A percentile compares a stretch with the other conserved stretches of the same genome.
Evolutionary conservation across 305 asterid species (phyloP).

Genomic region (Nicotiana rustica): DNA sequence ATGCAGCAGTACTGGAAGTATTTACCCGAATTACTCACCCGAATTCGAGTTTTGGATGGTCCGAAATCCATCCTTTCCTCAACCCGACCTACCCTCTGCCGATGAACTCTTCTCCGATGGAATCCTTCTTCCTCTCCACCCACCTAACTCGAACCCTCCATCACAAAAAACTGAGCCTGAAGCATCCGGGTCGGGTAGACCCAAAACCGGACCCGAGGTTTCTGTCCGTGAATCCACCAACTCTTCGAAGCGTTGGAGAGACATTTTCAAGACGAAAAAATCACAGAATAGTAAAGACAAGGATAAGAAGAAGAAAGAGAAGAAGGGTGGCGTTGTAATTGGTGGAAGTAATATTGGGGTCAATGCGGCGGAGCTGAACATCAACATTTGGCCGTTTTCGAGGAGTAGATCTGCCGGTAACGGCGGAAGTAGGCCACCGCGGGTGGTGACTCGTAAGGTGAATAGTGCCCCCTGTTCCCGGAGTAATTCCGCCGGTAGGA

Average conservation of each 20-base stretch:
- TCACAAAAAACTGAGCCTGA: conserved; percentile 14
- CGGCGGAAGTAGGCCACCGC: conserved; percentile 67
- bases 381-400: conserved; percentile 84
- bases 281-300: conserved; percentile 42
- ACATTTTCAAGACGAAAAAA: conserved; percentile 61
- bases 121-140: conserved; percentile 77
- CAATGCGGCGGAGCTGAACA: conserved; percentile 74
- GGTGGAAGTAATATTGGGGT: conserved; percentile 40
- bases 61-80: conserved; percentile 64
- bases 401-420: conserved; percentile 93
- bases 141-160: conserved; percentile 31
- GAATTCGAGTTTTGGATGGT: conserved; percentile 89
- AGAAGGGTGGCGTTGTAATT: conserved; percentile 29
- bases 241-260: conserved; percentile 80
- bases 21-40: conserved; percentile 56
- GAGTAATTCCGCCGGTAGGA: conserved; percentile 74
- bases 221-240: conserved; percentile 44
- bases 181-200: conserved; percentile 43
- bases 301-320: conserved; percentile 56
- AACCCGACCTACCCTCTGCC: conserved; percentile 70
- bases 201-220: conserved; percentile 33
- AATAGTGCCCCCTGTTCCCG: conserved; percentile 94
- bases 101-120: conserved; percentile 89
- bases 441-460: conserved; percentile 59
- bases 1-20: conserved; percentile 40